Base-by-base conservation (phyloP, 768 basidiomycete species). In the Boletus coccyginus region DNA sequence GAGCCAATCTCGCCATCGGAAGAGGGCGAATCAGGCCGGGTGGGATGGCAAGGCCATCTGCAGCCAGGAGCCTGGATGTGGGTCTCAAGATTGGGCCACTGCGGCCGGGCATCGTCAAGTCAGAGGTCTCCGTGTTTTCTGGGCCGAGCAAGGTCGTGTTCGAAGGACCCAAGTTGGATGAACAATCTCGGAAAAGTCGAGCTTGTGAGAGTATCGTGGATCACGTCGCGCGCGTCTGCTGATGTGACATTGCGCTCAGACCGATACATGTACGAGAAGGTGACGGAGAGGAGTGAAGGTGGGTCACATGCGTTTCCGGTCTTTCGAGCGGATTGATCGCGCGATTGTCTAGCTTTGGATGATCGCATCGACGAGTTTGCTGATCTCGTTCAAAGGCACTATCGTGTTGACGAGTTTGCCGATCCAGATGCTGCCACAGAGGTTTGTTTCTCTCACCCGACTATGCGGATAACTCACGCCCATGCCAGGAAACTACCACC, bases 221-320 rank as follows among this genome's bases (percentile, higher is more conserved):
- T 17, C 27, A 40, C 29, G 36, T 6, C 21, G 19, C 16, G 41
- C 31, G 41, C 17, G 31, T 32, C 19, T 48, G 11, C 33, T 57
- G 46, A 62, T 52, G 27, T 27, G 41, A 44, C 35, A 38, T 38
- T 24, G 16, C 11, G 43, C 12, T 38, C 61, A 92, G 89, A 87
- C 79, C 83, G 90, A 31, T 98, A 98, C 70, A 95, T 96, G 94
- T 94, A 90, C 66, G 94, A 98, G 71, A 94, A 92, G 73, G 78
- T 89, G 27, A 83, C 84, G 2, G 90, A 91, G 66, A 78, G 94
- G 45, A 88, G 92, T 58, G 88, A 88, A 79, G 86, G 94, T 92
- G 33, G 17, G 33, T 14, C 62, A 47, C 70, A 62, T 12, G 42
- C 38, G 49, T 29, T 29, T 33, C 24, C 3, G 14, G 12, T 31